Percentiles rank a stretch among this genome's conserved stretches.
Evolutionary conservation across 1,284 basidiomycete genomes (phyloP).

Genomic region (Tilletia walkeri): DNA sequence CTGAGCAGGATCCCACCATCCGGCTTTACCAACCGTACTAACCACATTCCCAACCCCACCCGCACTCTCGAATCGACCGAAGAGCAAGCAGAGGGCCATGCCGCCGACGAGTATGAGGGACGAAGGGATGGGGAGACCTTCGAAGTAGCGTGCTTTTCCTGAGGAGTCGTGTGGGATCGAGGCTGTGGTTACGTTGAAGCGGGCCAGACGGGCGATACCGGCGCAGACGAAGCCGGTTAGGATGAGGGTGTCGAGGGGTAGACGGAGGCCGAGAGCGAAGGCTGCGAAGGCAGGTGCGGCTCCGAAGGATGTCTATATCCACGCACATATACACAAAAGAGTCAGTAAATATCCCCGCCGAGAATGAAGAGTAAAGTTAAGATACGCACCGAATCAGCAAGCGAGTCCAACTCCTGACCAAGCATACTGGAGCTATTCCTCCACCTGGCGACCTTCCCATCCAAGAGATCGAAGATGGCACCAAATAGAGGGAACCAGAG

Average conservation of each 20-base stretch:
- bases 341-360: background rate
- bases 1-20: slow-evolving; percentile 15
- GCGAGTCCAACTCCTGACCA: slow-evolving; percentile 95
- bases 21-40: slow-evolving; percentile 26
- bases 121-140: slow-evolving; percentile 94
- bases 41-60: slow-evolving; percentile 57
- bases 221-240: slow-evolving; percentile 90
- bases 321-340: background rate
- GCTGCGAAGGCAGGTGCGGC: slow-evolving; percentile 91
- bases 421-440: slow-evolving; percentile 90
- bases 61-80: slow-evolving; percentile 70
- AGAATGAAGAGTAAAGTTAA: background rate
- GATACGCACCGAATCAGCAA: slow-evolving; percentile 82
- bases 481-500: slow-evolving; percentile 85
- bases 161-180: slow-evolving; percentile 80
- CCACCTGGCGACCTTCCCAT: slow-evolving; percentile 97
- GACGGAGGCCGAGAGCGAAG: slow-evolving; percentile 84
- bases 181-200: slow-evolving; percentile 98
- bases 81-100: slow-evolving; percentile 77
- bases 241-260: slow-evolving; percentile 80
- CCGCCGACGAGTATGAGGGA: slow-evolving; percentile 77
- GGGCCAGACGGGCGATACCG: slow-evolving; percentile 89
- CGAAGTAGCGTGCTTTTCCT: slow-evolving; percentile 92
- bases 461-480: slow-evolving; percentile 96
- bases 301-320: slow-evolving; percentile 82